Percentiles rank a stretch among this genome's conserved stretches.
phyloP scores from a whole-genome alignment of 805 yeast genomes.

The Saccharomyces mikatae region DNA sequence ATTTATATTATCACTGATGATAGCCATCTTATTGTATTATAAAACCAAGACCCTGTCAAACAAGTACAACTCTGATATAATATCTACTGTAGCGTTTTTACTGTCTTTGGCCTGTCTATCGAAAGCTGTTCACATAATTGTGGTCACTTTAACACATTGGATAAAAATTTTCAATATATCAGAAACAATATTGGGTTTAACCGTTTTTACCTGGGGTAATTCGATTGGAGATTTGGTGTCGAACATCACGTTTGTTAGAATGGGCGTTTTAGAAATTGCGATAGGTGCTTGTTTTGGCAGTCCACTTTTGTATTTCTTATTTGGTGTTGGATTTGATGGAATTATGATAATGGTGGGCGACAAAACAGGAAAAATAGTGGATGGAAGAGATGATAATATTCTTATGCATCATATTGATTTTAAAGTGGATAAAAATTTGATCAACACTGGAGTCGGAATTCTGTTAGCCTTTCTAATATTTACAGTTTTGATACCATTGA shows the following conservation, averaged over 20 bases:
- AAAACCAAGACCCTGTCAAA: background rate
- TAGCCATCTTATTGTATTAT: background rate
- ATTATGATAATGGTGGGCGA: conserved; percentile 33
- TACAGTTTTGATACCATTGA: conserved; percentile 36
- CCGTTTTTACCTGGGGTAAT: conserved; percentile 87
- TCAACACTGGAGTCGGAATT: conserved; percentile 35
- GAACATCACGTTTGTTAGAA: conserved; percentile 65
- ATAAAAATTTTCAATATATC: conserved; percentile 54
- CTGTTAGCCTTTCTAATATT: conserved; percentile 34
- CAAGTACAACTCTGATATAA: background rate
- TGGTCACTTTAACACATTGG: conserved; percentile 52
- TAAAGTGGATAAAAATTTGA: conserved; percentile 33
- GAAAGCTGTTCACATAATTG: conserved; percentile 34
- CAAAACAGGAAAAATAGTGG: background rate
- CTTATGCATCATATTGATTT: conserved; percentile 25
- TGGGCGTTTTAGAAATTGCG: conserved; percentile 85
- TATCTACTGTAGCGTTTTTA: conserved; percentile 51
- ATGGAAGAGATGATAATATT: conserved; percentile 3
- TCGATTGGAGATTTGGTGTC: conserved; percentile 86
- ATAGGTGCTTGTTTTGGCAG: conserved; percentile 95
- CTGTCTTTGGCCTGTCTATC: conserved; percentile 64
- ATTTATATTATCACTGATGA: background rate
- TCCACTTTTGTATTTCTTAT: conserved; percentile 66
- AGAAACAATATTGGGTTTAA: conserved; percentile 77
- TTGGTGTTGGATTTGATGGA: conserved; percentile 78